These are phyloP conservation scores for Paramecium octaurelia DNA, from an alignment of 73 alveolate genomes.

Conservation along the genomic window DNA sequence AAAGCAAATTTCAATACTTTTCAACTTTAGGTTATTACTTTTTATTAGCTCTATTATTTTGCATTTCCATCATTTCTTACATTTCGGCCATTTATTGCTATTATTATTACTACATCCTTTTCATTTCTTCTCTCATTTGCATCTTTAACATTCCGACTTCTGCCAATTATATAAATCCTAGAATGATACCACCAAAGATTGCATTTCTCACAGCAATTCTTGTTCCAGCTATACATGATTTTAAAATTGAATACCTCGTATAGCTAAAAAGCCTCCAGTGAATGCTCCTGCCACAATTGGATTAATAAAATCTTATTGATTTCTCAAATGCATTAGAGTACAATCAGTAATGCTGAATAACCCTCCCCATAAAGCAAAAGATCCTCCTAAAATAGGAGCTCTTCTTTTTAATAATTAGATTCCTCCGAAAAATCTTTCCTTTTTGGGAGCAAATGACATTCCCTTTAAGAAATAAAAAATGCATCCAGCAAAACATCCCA, in stretches of 20 bases:
- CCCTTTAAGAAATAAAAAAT: slow-evolving; percentile 74
- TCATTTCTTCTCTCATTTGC: too few species aligned
- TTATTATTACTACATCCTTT: too few species aligned
- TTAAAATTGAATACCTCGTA: slow-evolving; percentile 20
- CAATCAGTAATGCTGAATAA: slow-evolving; percentile 72
- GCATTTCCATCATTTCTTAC: too few species aligned
- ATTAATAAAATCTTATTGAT: slow-evolving; percentile 70
- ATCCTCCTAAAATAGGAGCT: slow-evolving; percentile 86
- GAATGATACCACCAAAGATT: too few species aligned
- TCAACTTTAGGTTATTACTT: too few species aligned
- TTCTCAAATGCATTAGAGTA: slow-evolving; percentile 65
- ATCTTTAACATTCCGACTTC: too few species aligned
- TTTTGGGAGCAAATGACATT: slow-evolving; percentile 73
- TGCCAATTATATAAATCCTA: too few species aligned
- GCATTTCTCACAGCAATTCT: too few species aligned
- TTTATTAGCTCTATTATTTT: too few species aligned
- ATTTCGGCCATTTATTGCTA: too few species aligned
- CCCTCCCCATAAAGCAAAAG: slow-evolving; percentile 85
- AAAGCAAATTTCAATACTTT: too few species aligned
- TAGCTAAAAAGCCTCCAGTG: slow-evolving; percentile 80
- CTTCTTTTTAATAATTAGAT: slow-evolving; percentile 73
- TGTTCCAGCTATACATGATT: too few species aligned
- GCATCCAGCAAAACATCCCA: slow-evolving; percentile 79
- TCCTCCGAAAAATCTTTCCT: slow-evolving; percentile 70
- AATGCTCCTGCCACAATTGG: slow-evolving; percentile 74